Conservation (phyloP, 2,329 filamentous ascomycete species). For the Xylaria polymorpha region DNA sequence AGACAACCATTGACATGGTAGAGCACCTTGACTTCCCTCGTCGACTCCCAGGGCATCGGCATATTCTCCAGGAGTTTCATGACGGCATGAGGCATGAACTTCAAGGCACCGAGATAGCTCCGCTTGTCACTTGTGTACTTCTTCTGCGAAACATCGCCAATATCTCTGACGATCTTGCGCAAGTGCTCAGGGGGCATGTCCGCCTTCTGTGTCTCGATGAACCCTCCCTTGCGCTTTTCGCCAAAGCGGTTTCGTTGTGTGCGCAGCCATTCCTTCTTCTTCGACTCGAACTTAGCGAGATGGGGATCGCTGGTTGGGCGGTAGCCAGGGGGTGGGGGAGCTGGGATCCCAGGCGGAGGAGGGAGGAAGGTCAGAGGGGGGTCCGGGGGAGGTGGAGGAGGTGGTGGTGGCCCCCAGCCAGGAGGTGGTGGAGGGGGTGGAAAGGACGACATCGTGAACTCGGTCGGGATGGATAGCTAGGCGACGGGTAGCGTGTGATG, state of each 20-base stretch:
- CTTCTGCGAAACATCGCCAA: conserved; percentile 98
- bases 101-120: conserved; percentile 94
- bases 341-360: conserved; percentile 65
- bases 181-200: conserved; percentile 99
- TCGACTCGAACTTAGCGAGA: conserved; percentile 94
- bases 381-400: conserved; percentile 67
- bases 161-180: conserved; percentile 97
- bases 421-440: conserved; percentile 68
- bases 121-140: conserved; percentile 99
- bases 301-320: conserved; percentile 83
- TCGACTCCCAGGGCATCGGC: conserved; percentile 99
- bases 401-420: conserved; percentile 64
- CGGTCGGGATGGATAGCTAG: conserved; percentile 39
- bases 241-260: conserved; percentile 91
- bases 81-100: conserved; percentile 99
- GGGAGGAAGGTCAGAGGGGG: conserved; percentile 66
- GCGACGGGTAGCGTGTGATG: conserved; percentile 45
- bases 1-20: conserved; percentile 98
- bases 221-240: conserved; percentile 96
- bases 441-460: conserved; percentile 61
- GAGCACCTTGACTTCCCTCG: conserved; percentile 94
- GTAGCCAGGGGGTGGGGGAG: conserved; percentile 88
- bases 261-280: conserved; percentile 99
- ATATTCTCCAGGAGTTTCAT: conserved; percentile 98
- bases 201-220: conserved; percentile 97